These are phyloP conservation scores for Trichoderma sp. DNA, from an alignment of 2,329 filamentous ascomycete species.

Conservation along the genomic window DNA sequence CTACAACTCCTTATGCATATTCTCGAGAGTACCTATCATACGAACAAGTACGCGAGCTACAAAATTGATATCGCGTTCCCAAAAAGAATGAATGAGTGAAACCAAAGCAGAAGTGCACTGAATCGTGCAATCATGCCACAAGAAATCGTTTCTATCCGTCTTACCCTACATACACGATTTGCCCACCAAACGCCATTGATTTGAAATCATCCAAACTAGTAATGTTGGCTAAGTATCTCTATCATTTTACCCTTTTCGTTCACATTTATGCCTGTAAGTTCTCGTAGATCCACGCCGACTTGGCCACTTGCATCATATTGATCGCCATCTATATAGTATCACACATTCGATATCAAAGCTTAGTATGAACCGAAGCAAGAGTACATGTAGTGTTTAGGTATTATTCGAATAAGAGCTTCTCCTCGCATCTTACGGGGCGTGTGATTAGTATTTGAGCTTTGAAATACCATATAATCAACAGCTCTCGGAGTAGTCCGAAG, in stretches of 20 bases:
- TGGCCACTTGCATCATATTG: background rate
- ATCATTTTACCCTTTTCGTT: background rate
- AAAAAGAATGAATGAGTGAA: background rate
- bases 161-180: background rate
- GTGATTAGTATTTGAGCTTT: background rate
- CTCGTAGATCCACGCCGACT: background rate
- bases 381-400: background rate
- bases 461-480: background rate
- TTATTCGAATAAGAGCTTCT: background rate
- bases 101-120: background rate
- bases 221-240: background rate
- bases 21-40: background rate
- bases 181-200: background rate
- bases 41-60: background rate
- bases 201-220: background rate
- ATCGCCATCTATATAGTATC: background rate
- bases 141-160: background rate
- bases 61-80: background rate
- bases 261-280: background rate
- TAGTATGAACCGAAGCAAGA: background rate
- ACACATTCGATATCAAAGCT: background rate
- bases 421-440: background rate
- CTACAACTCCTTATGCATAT: background rate
- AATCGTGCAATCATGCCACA: background rate
- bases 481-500: background rate